Base-by-base conservation (phyloP, 352 stramenopile genomes). In the Pythium dissimile region DNA sequence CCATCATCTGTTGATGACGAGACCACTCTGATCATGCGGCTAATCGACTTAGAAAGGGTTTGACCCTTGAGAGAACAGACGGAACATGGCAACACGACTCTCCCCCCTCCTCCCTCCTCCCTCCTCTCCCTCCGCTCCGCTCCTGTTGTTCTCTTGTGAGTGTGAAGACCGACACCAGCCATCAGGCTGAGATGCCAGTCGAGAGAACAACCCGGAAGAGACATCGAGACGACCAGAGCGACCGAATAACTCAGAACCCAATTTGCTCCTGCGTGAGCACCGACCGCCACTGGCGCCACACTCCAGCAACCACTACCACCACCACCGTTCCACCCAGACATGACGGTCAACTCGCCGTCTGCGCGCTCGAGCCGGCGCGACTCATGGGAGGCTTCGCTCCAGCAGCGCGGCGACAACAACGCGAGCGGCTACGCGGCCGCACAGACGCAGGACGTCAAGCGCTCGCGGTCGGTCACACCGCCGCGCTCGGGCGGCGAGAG, bases 401-500 rank as follows among this genome's bases (percentile, higher is more conserved):
- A 53, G 28, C 30, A 47, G 16, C 43, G 21, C 35, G 34, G 21
- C 3, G 34, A 48, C 37, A 54, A 42, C 59, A 62, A 54, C 45
- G 28, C 46, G 34, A 2, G 35, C 34, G 16, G 51, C 34, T n/a
- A 56, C 34, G 26, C 49, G 20, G n/a, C n/a, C n/a, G n/a, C n/a
- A n/a, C n/a, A n/a, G n/a, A n/a, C 5, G 6, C 34, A 15, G 20
- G 34, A 41, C 34, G 34, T 41, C 34, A 41, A 41, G 34, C 34
- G 34, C 5, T 41, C 34, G 34, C 16, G 49, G 6, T 46, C 21
- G 6, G 49, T 56, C 26, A 41, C 52, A 18, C 41, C 52, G 10
- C 42, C 58, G 37, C 58, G 58, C 38, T 65, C 58, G 8, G 58
- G 38, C 39, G 55, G 38, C 24, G 46, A 52, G 47, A 58, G 48